A percentile compares a stretch with the other conserved stretches of the same genome.
phyloP scores from a whole-genome alignment of 306 rosid species.

The Morella rubra region DNA sequence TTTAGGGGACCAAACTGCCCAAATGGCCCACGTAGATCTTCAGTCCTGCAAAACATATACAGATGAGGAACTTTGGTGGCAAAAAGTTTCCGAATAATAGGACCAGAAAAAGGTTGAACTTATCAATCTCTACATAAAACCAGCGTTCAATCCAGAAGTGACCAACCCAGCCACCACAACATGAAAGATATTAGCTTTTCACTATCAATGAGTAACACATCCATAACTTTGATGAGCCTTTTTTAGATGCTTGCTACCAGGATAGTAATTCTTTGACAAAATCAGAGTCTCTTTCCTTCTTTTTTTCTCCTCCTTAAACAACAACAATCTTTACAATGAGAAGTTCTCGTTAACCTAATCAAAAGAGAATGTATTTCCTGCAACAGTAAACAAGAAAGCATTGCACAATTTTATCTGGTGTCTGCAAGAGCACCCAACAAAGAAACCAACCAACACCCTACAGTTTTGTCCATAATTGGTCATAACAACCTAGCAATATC shows the following conservation, averaged over 20 bases:
- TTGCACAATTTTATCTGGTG: neutral
- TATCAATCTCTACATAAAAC: neutral
- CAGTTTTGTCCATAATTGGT: neutral
- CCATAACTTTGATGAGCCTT: neutral
- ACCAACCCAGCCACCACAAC: neutral
- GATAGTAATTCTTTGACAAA: neutral
- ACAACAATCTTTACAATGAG: neutral
- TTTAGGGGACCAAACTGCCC: conserved; percentile 73
- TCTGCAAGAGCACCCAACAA: neutral
- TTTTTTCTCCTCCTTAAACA: neutral
- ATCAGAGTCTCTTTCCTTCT: neutral
- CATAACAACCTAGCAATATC: neutral
- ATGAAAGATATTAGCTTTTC: neutral
- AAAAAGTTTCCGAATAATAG: neutral
- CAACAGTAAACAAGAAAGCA: neutral
- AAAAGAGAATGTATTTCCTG: neutral
- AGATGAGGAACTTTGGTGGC: neutral
- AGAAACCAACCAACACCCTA: neutral
- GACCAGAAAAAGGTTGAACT: neutral
- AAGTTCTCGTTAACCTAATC: neutral
- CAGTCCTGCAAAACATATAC: conserved; percentile 46
- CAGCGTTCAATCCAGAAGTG: neutral
- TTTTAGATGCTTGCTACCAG: neutral
- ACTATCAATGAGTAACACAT: neutral
- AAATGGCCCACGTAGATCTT: conserved; percentile 69